A percentile compares a stretch with the other conserved stretches of the same genome.
phyloP scores from a whole-genome alignment of 495 filamentous ascomycete genomes.

The Aspergillus haitiensis region DNA sequence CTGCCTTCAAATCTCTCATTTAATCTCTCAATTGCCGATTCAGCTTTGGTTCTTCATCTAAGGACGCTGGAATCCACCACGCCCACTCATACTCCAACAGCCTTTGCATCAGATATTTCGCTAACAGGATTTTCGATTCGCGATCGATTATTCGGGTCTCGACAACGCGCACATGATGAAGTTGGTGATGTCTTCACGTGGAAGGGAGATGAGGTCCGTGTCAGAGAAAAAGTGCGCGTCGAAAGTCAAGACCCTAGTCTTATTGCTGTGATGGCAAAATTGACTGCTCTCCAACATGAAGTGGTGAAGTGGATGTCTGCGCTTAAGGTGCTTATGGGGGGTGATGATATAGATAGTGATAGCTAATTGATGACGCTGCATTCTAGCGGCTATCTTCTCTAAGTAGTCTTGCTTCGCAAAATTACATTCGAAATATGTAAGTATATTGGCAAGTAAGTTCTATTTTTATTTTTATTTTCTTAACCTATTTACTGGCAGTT shows the following conservation, averaged over 20 bases:
- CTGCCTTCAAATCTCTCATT: slow-evolving; percentile 64
- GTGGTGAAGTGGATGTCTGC: slow-evolving; percentile 66
- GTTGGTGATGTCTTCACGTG: slow-evolving; percentile 68
- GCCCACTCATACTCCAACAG: slow-evolving; percentile 57
- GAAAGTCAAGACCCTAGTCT: slow-evolving; percentile 90
- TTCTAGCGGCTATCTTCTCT: not conserved
- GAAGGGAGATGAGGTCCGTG: slow-evolving; percentile 71
- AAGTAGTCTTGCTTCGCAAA: not conserved
- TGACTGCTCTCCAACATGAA: slow-evolving; percentile 76
- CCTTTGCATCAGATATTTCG: slow-evolving; percentile 54
- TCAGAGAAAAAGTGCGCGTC: slow-evolving; percentile 85
- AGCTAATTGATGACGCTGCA: slow-evolving; percentile 1
- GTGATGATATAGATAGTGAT: slow-evolving; percentile 49
- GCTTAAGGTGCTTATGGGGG: slow-evolving; percentile 79
- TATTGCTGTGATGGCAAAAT: slow-evolving; percentile 82
- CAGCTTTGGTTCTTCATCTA: slow-evolving; percentile 72
- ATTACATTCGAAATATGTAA: not conserved
- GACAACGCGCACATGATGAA: slow-evolving; percentile 77
- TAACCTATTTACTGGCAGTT: too few species aligned
- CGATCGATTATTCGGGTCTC: slow-evolving; percentile 53
- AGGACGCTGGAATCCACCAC: slow-evolving; percentile 73
- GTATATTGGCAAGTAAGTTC: too few species aligned
- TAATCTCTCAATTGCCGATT: slow-evolving; percentile 75
- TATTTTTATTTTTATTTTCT: too few species aligned
- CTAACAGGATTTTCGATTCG: slow-evolving; percentile 59